Percentiles rank a stretch among this genome's conserved stretches.
Conservation (phyloP, 441 rosid species). For the Pelargonium cotyledonis region DNA sequence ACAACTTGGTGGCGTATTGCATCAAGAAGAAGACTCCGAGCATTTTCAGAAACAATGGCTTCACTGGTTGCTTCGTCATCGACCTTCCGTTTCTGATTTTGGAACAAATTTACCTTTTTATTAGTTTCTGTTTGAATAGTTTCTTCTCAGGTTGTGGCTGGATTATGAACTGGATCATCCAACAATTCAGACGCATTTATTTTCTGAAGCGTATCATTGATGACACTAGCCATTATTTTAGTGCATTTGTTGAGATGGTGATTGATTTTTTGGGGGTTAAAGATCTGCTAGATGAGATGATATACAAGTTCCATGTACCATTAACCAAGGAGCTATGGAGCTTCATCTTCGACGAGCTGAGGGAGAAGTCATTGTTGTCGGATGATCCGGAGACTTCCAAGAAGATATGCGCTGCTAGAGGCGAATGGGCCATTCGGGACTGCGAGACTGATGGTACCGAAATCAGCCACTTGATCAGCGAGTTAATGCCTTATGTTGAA, state of each 20-base stretch:
- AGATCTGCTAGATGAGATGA: slow-evolving; percentile 31
- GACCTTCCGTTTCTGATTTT: neutral
- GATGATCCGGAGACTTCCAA: slow-evolving; percentile 38
- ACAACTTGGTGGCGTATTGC: slow-evolving; percentile 38
- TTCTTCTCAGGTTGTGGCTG: neutral
- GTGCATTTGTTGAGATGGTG: neutral
- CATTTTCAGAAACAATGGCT: neutral
- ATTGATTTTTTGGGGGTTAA: slow-evolving; percentile 30
- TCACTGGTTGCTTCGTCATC: neutral
- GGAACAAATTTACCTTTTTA: neutral
- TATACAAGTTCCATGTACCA: slow-evolving; percentile 28
- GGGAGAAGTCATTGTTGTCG: slow-evolving; percentile 30
- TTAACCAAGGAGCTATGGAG: slow-evolving; percentile 40
- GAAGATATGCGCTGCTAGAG: slow-evolving; percentile 39
- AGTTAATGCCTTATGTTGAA: slow-evolving; percentile 28
- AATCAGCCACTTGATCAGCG: neutral
- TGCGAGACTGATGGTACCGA: slow-evolving; percentile 9
- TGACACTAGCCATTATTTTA: neutral
- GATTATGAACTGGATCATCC: neutral
- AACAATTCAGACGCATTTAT: neutral
- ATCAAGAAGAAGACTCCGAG: slow-evolving; percentile 8
- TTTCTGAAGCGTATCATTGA: neutral
- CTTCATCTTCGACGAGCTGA: slow-evolving; percentile 35
- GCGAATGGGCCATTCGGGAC: slow-evolving; percentile 39
- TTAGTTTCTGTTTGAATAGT: neutral